phyloP scores from a whole-genome alignment of 2,329 filamentous ascomycete genomes.

The Alternaria brassicae region DNA sequence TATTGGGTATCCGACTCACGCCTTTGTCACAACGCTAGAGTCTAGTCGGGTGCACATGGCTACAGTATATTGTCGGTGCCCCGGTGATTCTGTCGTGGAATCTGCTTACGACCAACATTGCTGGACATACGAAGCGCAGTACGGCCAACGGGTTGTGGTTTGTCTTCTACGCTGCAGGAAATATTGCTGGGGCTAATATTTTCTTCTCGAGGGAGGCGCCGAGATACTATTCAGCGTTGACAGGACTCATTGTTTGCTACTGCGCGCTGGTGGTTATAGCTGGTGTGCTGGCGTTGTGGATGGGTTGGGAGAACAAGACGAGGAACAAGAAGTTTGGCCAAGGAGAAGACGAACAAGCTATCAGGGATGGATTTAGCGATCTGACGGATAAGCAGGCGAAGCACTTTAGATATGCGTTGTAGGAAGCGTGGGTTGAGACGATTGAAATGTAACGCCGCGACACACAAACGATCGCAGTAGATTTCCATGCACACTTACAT shows the following conservation, averaged over 20 bases:
- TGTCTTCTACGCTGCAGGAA: constrained; percentile 57
- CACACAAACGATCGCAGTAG: no score
- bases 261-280: constrained; percentile 51
- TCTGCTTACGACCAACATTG: constrained; percentile 53
- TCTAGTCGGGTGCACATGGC: constrained; percentile 62
- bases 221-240: constrained; percentile 55
- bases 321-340: constrained; percentile 37
- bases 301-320: constrained; percentile 45
- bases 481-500: no score
- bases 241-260: constrained; percentile 54
- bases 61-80: constrained; percentile 59
- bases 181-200: constrained; percentile 58
- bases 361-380: constrained; percentile 47
- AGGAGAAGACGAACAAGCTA: constrained; percentile 41
- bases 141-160: constrained; percentile 61
- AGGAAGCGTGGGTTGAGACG: neutral
- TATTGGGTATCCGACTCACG: constrained; percentile 60
- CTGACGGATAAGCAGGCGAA: constrained; percentile 44
- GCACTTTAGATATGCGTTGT: constrained; percentile 48
- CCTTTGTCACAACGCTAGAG: constrained; percentile 55
- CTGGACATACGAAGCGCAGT: constrained; percentile 61
- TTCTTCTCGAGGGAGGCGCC: constrained; percentile 56
- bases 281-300: constrained; percentile 34
- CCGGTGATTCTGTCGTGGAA: constrained; percentile 62
- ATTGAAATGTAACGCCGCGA: neutral